phyloP scores from a whole-genome alignment of 2,329 filamentous ascomycete species.

The Fusarium sp. region DNA sequence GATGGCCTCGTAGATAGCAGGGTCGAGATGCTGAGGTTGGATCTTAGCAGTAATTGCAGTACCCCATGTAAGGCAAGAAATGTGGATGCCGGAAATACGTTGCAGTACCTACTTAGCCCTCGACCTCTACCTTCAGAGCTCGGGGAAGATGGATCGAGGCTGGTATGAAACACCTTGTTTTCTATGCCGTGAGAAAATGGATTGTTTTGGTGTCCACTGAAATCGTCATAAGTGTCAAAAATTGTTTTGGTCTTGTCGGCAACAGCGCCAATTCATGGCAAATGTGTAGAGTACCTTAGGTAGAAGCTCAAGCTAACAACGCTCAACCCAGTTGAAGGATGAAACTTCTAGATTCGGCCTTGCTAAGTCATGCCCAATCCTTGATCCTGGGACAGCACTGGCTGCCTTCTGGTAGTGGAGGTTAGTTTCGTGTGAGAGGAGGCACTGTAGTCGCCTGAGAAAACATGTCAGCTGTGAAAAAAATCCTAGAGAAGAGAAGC shows the following conservation, averaged over 20 bases:
- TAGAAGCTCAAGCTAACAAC: slow-evolving; percentile 15
- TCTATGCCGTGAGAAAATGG: slow-evolving; percentile 16
- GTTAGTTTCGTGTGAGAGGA: slow-evolving; percentile 23
- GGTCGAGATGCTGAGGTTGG: slow-evolving; percentile 12
- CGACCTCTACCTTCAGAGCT: background rate
- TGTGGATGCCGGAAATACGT: slow-evolving; percentile 16
- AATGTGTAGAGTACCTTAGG: slow-evolving; percentile 1
- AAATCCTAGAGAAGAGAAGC: slow-evolving; percentile 4
- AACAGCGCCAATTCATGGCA: slow-evolving; percentile 33
- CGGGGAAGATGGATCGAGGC: slow-evolving; percentile 15
- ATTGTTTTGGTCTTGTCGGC: slow-evolving; percentile 14
- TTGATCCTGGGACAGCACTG: slow-evolving; percentile 38
- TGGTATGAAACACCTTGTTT: slow-evolving; percentile 14
- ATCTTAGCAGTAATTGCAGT: slow-evolving; percentile 40
- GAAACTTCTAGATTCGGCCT: slow-evolving; percentile 47
- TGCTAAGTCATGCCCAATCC: slow-evolving; percentile 28
- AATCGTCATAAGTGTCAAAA: slow-evolving; percentile 23
- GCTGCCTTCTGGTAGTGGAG: slow-evolving; percentile 4
- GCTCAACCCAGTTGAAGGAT: slow-evolving; percentile 41
- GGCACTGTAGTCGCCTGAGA: slow-evolving; percentile 26
- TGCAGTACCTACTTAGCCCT: background rate
- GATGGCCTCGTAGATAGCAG: background rate
- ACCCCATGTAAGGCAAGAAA: slow-evolving; percentile 29
- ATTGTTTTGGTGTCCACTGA: slow-evolving; percentile 17
- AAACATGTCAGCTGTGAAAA: slow-evolving; percentile 19